Evolutionary conservation across 2,329 filamentous ascomycete species (phyloP), one percentile per base, ranked within the genome.

Genomic region (Raffaelea albimanens): DNA sequence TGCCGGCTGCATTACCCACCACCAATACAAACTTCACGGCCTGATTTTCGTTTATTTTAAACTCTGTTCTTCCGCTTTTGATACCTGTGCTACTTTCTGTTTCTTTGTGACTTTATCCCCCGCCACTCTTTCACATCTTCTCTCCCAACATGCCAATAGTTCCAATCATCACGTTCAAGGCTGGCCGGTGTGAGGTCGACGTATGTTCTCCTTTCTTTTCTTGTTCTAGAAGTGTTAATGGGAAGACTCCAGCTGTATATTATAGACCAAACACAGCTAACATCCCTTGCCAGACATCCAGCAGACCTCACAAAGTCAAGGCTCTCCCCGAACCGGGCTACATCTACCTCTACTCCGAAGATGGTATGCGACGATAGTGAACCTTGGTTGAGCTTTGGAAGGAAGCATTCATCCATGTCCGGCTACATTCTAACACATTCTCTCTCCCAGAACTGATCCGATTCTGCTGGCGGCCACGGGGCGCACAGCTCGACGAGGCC

Each of bases 161-260:
- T 56, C 89, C 91, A 29, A 78, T 95, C 61, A 90, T 97, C 64
- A 95, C 89, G 16, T 97, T 97, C 78, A 96, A 95, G 76, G 91
- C 91, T 55, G 91, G 91, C 66, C 80, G 79, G 65, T 97, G 91
- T 69, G 82, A 93, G 46, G 65, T 91, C 52, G 83, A 90, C 64
- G 89, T 95, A 70, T 62, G 84, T 73, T 42, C 5, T 20, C 50
- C 40, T 56, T 55, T 42, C 43, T 40, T 38, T 22, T 29, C 25
- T 29, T 29, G 25, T 29, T 29, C 25, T 29, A 7, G 7, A 7
- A 7, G 25, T 29, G 25, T 7, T 29, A 13, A 7, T 29, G 7
- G 25, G 7, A 13, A 13, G 7, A 13, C 7, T 13, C 13, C 7
- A 29, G 25, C 25, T 13, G 25, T 7, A 29, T 29, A 29, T 13